Percentiles rank a stretch among this genome's conserved stretches.
These are phyloP conservation scores for Ganoderma meredithae DNA, from an alignment of 1,284 basidiomycete species.

Conservation along the genomic window DNA sequence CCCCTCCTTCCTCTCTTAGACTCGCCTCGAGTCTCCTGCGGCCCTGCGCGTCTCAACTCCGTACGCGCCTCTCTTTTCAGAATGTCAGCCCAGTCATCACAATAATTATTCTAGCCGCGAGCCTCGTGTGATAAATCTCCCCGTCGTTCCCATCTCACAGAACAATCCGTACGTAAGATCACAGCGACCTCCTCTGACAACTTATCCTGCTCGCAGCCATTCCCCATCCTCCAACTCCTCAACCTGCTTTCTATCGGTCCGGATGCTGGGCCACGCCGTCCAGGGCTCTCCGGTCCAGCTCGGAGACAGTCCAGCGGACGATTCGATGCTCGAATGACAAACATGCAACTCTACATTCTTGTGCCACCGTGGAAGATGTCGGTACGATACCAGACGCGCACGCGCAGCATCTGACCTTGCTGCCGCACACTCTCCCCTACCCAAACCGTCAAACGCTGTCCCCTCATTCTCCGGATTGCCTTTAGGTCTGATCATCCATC, in stretches of 20 bases:
- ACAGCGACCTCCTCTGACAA: background rate
- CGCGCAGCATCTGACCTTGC: slow-evolving; percentile 13
- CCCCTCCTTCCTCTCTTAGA: background rate
- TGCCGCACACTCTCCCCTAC: slow-evolving; percentile 3
- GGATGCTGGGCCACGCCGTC: slow-evolving; percentile 1
- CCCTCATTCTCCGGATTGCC: slow-evolving; percentile 13
- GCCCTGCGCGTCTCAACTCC: slow-evolving; percentile 2
- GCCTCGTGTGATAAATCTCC: slow-evolving; percentile 22
- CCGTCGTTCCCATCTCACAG: slow-evolving; percentile 21
- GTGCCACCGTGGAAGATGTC: slow-evolving; percentile 10
- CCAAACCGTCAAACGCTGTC: background rate
- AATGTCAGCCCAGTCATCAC: slow-evolving; percentile 19
- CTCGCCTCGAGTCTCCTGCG: background rate
- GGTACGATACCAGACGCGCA: slow-evolving; percentile 4
- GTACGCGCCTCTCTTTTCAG: background rate
- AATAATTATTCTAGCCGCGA: slow-evolving; percentile 24
- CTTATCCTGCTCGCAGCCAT: background rate
- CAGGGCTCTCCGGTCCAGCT: slow-evolving; percentile 1
- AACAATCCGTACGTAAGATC: slow-evolving; percentile 25
- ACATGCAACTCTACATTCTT: slow-evolving; percentile 8
- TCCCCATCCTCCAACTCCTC: slow-evolving; percentile 6
- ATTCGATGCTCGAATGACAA: slow-evolving; percentile 4
- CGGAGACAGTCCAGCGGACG: slow-evolving; percentile 11
- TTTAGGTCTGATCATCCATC: slow-evolving; percentile 10
- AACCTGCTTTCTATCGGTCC: slow-evolving; percentile 6